Conservation (phyloP, 495 filamentous ascomycete genomes). For the Hypoxylon fuscum region DNA sequence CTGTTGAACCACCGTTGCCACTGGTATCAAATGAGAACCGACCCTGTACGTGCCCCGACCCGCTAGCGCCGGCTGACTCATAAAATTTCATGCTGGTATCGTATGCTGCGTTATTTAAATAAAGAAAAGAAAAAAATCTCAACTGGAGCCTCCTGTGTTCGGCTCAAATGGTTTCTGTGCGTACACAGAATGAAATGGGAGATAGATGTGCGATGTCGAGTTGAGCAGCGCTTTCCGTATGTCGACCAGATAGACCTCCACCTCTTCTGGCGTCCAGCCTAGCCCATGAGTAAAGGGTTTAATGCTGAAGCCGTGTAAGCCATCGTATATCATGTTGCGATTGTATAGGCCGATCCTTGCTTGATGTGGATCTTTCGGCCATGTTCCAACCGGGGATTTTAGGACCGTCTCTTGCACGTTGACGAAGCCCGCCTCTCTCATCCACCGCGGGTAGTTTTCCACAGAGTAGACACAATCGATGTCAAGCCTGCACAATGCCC, state of each 20-base stretch:
- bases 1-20: conserved; percentile 7
- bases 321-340: conserved; percentile 52
- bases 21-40: conserved; percentile 27
- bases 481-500: conserved; percentile 40
- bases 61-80: conserved; percentile 17
- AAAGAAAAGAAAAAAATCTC: conserved; percentile 2
- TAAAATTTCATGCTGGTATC: conserved; percentile 24
- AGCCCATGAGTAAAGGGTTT: conserved; percentile 62
- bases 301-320: conserved; percentile 54
- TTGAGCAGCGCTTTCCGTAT: conserved; percentile 64
- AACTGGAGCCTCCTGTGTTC: conserved; percentile 4
- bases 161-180: conserved; percentile 45
- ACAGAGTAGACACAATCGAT: conserved; percentile 54
- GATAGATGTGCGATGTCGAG: conserved; percentile 58
- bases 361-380: conserved; percentile 64
- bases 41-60: conserved; percentile 18
- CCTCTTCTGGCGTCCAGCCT: conserved; percentile 61
- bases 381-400: conserved; percentile 66
- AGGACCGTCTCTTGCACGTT: conserved; percentile 62
- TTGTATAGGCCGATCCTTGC: conserved; percentile 59
- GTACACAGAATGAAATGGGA: conserved; percentile 40
- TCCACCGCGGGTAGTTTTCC: conserved; percentile 58
- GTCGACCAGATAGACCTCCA: conserved; percentile 62
- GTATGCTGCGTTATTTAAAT: neutral
- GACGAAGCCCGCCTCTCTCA: conserved; percentile 65